Evolutionary conservation across 306 rosid genomes (phyloP).

Genomic region (Arachis stenosperma): DNA sequence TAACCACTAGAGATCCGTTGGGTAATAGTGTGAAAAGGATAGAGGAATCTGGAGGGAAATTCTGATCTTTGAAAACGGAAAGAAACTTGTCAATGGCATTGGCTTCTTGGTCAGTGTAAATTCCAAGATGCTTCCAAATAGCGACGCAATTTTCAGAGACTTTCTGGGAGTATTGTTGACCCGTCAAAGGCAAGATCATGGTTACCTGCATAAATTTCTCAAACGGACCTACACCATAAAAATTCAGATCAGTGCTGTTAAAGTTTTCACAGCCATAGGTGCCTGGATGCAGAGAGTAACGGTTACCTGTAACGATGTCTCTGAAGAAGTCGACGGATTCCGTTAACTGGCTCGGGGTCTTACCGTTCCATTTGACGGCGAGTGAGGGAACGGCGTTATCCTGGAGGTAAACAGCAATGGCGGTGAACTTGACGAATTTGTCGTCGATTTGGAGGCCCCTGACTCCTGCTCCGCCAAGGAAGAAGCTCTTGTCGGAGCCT

Average conservation of each 20-base stretch:
- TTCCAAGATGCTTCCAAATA: conserved; percentile 70
- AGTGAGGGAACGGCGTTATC: conserved; percentile 54
- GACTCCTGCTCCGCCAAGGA: conserved; percentile 64
- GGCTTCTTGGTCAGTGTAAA: conserved; percentile 73
- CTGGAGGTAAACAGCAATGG: conserved; percentile 78
- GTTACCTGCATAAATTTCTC: conserved; percentile 62
- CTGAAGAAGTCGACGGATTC: conserved; percentile 72
- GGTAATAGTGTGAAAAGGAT: conserved; percentile 73
- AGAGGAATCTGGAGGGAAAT: conserved; percentile 74
- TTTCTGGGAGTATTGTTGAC: conserved; percentile 72
- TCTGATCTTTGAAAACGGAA: conserved; percentile 61
- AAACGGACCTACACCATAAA: conserved; percentile 38
- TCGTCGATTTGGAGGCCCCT: conserved; percentile 72
- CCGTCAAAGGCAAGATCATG: conserved; percentile 69
- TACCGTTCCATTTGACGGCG: conserved; percentile 68
- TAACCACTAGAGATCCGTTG: conserved; percentile 61
- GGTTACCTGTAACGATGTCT: conserved; percentile 66
- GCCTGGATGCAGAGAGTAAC: too few relatives aligned
- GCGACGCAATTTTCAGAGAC: conserved; percentile 73
- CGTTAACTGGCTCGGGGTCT: conserved; percentile 47
- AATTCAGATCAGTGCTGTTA: too few relatives aligned
- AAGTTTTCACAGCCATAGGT: too few relatives aligned
- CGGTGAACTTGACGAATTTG: conserved; percentile 77
- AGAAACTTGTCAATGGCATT: conserved; percentile 67
- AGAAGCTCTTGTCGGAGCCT: conserved; percentile 25